A percentile compares a stretch with the other conserved stretches of the same genome.
Conservation (phyloP, 441 rosid species). For the Arabidopsis lyrata region DNA sequence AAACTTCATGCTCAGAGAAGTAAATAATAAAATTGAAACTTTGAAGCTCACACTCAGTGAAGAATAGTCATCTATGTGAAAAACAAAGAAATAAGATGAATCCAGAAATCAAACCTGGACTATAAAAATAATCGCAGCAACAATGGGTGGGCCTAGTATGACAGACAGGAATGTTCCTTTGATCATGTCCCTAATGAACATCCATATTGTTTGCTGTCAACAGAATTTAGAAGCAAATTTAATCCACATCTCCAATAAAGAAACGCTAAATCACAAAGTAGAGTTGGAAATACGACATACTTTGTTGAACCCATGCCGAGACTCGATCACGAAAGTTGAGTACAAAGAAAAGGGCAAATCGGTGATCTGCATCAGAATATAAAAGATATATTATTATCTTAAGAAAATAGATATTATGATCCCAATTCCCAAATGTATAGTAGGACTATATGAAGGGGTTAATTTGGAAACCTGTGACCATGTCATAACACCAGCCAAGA, state of each 20-base stretch:
- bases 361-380: slow-evolving; percentile 73
- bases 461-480: slow-evolving; percentile 89
- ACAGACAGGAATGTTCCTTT: slow-evolving; percentile 79
- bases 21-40: background rate
- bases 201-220: slow-evolving; percentile 96
- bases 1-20: too few relatives aligned
- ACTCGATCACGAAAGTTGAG: slow-evolving; percentile 94
- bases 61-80: background rate
- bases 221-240: background rate
- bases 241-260: background rate
- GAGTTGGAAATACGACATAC: slow-evolving; percentile 50
- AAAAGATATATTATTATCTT: slow-evolving; percentile 28
- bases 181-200: slow-evolving; percentile 86
- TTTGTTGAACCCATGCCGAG: slow-evolving; percentile 97
- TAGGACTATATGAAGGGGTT: slow-evolving; percentile 13
- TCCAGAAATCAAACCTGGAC: slow-evolving; percentile 65
- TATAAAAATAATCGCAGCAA: slow-evolving; percentile 80
- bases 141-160: slow-evolving; percentile 87
- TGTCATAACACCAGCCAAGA: slow-evolving; percentile 87
- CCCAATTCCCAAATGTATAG: background rate
- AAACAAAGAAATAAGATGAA: slow-evolving; percentile 12
- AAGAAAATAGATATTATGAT: background rate
- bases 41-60: background rate
- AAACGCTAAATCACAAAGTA: slow-evolving; percentile 25
- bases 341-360: slow-evolving; percentile 95